phyloP scores from a whole-genome alignment of 2,329 filamentous ascomycete genomes.

The Parascedosporium putredinis region DNA sequence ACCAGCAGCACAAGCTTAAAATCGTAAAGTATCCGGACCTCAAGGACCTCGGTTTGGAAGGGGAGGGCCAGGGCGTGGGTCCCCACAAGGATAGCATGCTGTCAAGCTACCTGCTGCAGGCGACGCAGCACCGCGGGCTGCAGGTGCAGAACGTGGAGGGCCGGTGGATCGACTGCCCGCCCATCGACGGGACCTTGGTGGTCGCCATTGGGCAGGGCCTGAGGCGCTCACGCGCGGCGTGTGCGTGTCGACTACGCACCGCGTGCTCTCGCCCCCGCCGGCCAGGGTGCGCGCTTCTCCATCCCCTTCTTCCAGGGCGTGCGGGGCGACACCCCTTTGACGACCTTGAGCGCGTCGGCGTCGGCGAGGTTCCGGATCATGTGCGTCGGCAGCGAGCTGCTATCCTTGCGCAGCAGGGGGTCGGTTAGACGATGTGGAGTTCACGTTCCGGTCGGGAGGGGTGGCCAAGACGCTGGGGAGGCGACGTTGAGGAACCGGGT shows the following conservation, averaged over 20 bases:
- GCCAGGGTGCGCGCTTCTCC: slow-evolving; percentile 62
- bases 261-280: slow-evolving; percentile 66
- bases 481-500: slow-evolving; percentile 75
- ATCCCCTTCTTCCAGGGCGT: slow-evolving; percentile 88
- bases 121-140: slow-evolving; percentile 61
- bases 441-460: slow-evolving; percentile 66
- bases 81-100: slow-evolving; percentile 83
- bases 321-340: slow-evolving; percentile 69
- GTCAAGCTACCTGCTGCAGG: slow-evolving; percentile 71
- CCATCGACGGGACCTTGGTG: slow-evolving; percentile 65
- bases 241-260: slow-evolving; percentile 71
- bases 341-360: slow-evolving; percentile 54
- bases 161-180: slow-evolving; percentile 73
- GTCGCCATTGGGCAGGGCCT: slow-evolving; percentile 82
- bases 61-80: slow-evolving; percentile 53
- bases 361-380: slow-evolving; percentile 47
- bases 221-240: slow-evolving; percentile 79
- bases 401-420: slow-evolving; percentile 46
- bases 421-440: slow-evolving; percentile 67
- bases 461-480: slow-evolving; percentile 64
- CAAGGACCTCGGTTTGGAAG: slow-evolving; percentile 40
- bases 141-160: slow-evolving; percentile 75
- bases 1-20: slow-evolving; percentile 78
- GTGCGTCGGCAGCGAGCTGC: slow-evolving; percentile 51
- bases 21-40: slow-evolving; percentile 78